Evolutionary conservation across 2,329 filamentous ascomycete genomes (phyloP).

Genomic region (Malbranchea zuffiana): DNA sequence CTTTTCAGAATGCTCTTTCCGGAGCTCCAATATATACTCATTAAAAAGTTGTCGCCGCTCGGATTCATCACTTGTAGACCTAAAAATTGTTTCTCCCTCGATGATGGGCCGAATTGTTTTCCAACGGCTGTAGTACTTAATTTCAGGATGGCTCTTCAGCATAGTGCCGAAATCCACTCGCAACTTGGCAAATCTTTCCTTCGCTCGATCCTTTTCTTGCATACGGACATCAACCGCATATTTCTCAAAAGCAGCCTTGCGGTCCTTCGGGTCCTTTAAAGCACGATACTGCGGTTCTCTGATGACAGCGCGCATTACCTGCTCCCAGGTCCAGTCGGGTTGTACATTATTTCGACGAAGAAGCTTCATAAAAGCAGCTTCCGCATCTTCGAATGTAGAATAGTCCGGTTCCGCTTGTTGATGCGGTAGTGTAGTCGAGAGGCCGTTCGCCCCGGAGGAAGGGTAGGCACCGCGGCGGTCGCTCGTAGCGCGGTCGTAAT

Average conservation of each 20-base stretch:
- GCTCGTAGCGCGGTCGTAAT: slow-evolving; percentile 36
- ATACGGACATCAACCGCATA: slow-evolving; percentile 81
- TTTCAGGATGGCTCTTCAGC: slow-evolving; percentile 92
- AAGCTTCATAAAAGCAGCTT: slow-evolving; percentile 84
- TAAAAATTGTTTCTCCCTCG: slow-evolving; percentile 89
- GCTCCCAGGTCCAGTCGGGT: slow-evolving; percentile 86
- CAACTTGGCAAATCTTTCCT: slow-evolving; percentile 84
- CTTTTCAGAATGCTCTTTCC: slow-evolving; percentile 65
- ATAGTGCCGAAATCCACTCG: slow-evolving; percentile 90
- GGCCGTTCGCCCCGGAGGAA: slow-evolving; percentile 31
- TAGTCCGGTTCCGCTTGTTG: slow-evolving; percentile 61
- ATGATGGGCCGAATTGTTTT: slow-evolving; percentile 90
- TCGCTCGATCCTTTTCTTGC: slow-evolving; percentile 88
- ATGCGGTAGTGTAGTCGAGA: slow-evolving; percentile 26
- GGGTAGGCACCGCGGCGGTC: slow-evolving; percentile 41
- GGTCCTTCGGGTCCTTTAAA: slow-evolving; percentile 82
- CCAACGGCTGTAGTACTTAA: slow-evolving; percentile 94
- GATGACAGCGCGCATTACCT: slow-evolving; percentile 73
- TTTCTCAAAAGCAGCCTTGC: slow-evolving; percentile 86
- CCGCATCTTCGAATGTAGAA: slow-evolving; percentile 70
- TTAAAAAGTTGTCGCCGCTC: slow-evolving; percentile 86
- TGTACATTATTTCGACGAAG: slow-evolving; percentile 76
- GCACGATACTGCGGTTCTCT: slow-evolving; percentile 88
- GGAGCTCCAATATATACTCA: slow-evolving; percentile 79
- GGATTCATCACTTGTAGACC: slow-evolving; percentile 74